phyloP scores from a whole-genome alignment of 1,284 basidiomycete genomes.

The Fomitopsis schrenkii region DNA sequence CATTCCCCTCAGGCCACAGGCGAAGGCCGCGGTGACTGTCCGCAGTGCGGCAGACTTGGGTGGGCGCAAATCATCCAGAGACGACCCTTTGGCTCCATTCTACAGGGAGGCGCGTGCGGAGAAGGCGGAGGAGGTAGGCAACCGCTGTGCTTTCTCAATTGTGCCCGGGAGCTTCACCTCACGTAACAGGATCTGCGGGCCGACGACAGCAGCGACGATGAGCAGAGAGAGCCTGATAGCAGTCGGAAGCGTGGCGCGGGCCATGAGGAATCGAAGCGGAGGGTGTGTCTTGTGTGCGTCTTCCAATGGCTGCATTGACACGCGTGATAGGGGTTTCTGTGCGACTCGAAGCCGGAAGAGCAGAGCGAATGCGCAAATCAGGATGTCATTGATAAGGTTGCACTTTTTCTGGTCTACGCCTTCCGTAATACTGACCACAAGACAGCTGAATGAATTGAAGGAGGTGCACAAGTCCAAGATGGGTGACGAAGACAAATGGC shows the following conservation, averaged over 20 bases:
- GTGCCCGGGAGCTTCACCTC: background rate
- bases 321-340: conserved; percentile 48
- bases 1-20: background rate
- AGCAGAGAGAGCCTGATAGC: conserved; percentile 1
- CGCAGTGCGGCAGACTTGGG: background rate
- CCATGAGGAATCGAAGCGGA: conserved; percentile 10
- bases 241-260: background rate
- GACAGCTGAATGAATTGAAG: conserved; percentile 58
- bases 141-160: background rate
- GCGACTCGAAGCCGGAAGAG: conserved; percentile 44
- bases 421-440: background rate
- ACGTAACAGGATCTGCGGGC: background rate
- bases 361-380: conserved; percentile 48
- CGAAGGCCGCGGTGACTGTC: background rate
- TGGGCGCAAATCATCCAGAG: background rate
- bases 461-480: conserved; percentile 55
- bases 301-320: background rate
- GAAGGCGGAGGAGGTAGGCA: conserved; percentile 34
- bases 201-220: conserved; percentile 1
- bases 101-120: conserved; percentile 53
- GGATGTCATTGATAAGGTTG: conserved; percentile 62
- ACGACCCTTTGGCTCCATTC: conserved; percentile 63
- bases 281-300: conserved; percentile 6
- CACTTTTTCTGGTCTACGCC: background rate
- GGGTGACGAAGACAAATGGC: conserved; percentile 57